Base-by-base conservation (phyloP, 1,284 basidiomycete species). In the Moniliophthora roreri region DNA sequence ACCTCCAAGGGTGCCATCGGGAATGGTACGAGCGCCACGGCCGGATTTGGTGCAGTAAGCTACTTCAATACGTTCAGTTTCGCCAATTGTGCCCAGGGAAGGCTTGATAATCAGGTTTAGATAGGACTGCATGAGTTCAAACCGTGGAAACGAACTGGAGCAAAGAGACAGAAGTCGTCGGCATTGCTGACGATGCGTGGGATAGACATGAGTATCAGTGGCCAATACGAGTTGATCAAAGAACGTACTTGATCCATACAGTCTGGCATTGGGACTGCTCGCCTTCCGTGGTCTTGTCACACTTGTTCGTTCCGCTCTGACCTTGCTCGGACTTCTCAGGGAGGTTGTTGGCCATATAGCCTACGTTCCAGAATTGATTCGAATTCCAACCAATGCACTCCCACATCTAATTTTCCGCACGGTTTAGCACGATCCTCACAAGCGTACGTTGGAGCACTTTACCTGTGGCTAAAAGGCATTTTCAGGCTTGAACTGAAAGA, bases 31-130 rank as follows among this genome's bases (percentile, higher is more conserved):
- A 0, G 84, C 74, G 7, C 88, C 87, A 53, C 77, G 78, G 15
- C 84, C 82, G 48, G 78, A 75, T 64, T 82, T 84, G 35, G 86
- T 87, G 73, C 89, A 92, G 77, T 81, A 91, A 0, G 87, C 82
- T n/a, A 91, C 84, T 56, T 80, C 82, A 50, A 81, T 75, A 38
- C 77, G 78, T 69, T 92, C 89, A 10, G 83, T 81, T 56, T 87
- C 79, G 41, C 83, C 86, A 52, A 91, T 82, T n/a, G 73, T 71
- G 28, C 76, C 71, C 56, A 67, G 63, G 24, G 64, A 66, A 2
- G 64, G 75, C 71, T 71, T 36, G 18, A 23, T 35, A 36, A 37
- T 28, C 32, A 11, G 7, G 23, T 32, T 37, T 15, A 10, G 16
- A 37, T 8, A 2, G 11, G 11, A 23, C 9, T 7, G 13, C 7